phyloP scores from a whole-genome alignment of 108 stramenopile genomes.

The Aurantiochytrium sp. region DNA sequence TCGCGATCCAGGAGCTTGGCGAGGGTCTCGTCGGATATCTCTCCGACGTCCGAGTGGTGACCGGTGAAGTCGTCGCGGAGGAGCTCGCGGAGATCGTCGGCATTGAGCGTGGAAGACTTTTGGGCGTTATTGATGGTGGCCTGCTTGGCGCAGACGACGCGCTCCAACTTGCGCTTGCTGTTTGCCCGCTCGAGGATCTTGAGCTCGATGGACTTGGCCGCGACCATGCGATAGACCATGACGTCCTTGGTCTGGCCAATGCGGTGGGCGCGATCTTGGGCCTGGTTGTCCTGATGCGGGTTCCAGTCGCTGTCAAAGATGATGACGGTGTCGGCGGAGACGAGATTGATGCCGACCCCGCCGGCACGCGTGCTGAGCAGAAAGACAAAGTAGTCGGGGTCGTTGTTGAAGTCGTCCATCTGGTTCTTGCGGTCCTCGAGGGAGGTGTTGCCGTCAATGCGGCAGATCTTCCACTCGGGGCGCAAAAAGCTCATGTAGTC shows the following conservation, averaged over 20 bases:
- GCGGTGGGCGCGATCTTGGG: slow-evolving; percentile 92
- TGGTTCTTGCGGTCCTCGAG: slow-evolving; percentile 83
- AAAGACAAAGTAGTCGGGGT: slow-evolving; percentile 80
- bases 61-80: neutral
- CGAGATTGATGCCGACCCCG: slow-evolving; percentile 89
- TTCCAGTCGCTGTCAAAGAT: slow-evolving; percentile 99
- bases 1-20: neutral
- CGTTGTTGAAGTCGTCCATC: slow-evolving; percentile 92
- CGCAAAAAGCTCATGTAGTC: slow-evolving; percentile 72
- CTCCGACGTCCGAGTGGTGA: neutral
- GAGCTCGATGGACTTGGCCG: slow-evolving; percentile 39
- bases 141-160: slow-evolving; percentile 20
- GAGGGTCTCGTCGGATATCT: neutral
- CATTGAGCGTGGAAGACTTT: neutral
- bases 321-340: slow-evolving; percentile 89
- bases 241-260: slow-evolving; percentile 83
- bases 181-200: slow-evolving; percentile 6
- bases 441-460: slow-evolving; percentile 82
- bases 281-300: slow-evolving; percentile 94
- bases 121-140: slow-evolving; percentile 9
- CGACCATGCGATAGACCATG: slow-evolving; percentile 82
- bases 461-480: slow-evolving; percentile 57
- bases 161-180: slow-evolving; percentile 31
- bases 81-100: neutral
- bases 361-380: slow-evolving; percentile 91